Base-by-base conservation (phyloP, 2,329 filamentous ascomycete genomes). In the Pseudopyricularia cyperi region DNA sequence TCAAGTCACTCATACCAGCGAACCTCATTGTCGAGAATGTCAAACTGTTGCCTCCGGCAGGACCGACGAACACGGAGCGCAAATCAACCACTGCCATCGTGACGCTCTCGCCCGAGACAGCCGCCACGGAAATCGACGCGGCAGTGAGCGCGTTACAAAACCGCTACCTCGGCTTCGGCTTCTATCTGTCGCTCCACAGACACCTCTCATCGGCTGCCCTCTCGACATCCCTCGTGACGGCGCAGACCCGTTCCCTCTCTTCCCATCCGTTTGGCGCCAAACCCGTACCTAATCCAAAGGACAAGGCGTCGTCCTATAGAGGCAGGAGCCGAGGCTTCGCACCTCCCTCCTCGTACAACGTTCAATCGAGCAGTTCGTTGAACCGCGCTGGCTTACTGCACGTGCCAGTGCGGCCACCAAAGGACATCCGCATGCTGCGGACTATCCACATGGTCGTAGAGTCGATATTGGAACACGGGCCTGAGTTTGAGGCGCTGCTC, bases 391-490 rank as follows among this genome's bases (percentile, higher is more conserved):
- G 66, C 3, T 67, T 84, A 17, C 71, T 79, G 7, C 79, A 87
- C 57, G 83, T 90, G 28, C 81, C 83, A 2, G 84, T 95, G 12
- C 80, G 80, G 55, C 75, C 85, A 7, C 91, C 91, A 1, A 75
- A 78, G 6, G 86, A 96, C 59, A 77, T 95, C 49, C 84, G 82
- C 57, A 85, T 85, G 55, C 71, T 96, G 1, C 83, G 83, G 53
- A 75, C 94, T 46, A 94, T 97, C 55, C 91, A 97, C 68, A 90
- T 85, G 63, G 86, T 89, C 0, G 76, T 95, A 33, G 91, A 97
- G 62, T 77, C 78, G 3, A 73, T 97, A 0, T 71, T 96, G 8
- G 79, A 82, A 22, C 81, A 93, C 58, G 89, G 90, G 0, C 81
- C 87, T 0, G 88, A 93, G 61, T 94, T 95, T 55, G 93, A 98